Evolutionary conservation across 2,329 filamentous ascomycete species (phyloP), one percentile per base, ranked within the genome.

Genomic region (Oidium heveae): DNA sequence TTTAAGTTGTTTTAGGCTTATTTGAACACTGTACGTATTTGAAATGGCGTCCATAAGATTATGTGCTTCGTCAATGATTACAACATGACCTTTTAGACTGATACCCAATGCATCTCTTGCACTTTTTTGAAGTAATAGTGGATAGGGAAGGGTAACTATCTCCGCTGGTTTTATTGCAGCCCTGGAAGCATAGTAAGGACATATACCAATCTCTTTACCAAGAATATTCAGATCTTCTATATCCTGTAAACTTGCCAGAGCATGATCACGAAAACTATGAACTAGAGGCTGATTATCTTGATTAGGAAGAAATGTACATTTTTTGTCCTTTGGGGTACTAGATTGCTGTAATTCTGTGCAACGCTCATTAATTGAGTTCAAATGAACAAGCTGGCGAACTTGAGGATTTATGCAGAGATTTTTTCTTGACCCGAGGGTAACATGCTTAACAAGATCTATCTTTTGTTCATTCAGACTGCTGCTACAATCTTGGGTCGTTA

Each of bases 61-160:
- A 65, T 98, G 91, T 0, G 91, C 91, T 70, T 98, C 91, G 61
- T 98, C 91, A 51, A 98, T 85, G 28, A 98, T 84, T n/a, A 98
- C 80, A 0, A 98, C 73, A 63, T 94, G 91, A 5, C 80, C 79
- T 61, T 93, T 87, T 9, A 98, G 68, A 24, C 83, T 89, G 46
- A 98, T 79, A 0, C 84, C 82, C 0, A 98, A 72, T 0, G 91
- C 87, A 57, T 96, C 88, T 52, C 91, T 74, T 0, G 91, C 88
- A 4, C 80, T 84, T 61, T 81, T 84, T 63, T 96, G 91, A 2
- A 98, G 71, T 0, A 98, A 73, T 7, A 98, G 68, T 1, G 89
- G 89, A 64, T 98, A 98, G 0, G 91, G 91, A 18, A 98, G 70
- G 0, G 89, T 94, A 28, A 98, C 75, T 54, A 98, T 86, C 72